A percentile compares a stretch with the other conserved stretches of the same genome.
Conservation (phyloP, 2,329 filamentous ascomycete genomes). For the Hysterium pulicare region DNA sequence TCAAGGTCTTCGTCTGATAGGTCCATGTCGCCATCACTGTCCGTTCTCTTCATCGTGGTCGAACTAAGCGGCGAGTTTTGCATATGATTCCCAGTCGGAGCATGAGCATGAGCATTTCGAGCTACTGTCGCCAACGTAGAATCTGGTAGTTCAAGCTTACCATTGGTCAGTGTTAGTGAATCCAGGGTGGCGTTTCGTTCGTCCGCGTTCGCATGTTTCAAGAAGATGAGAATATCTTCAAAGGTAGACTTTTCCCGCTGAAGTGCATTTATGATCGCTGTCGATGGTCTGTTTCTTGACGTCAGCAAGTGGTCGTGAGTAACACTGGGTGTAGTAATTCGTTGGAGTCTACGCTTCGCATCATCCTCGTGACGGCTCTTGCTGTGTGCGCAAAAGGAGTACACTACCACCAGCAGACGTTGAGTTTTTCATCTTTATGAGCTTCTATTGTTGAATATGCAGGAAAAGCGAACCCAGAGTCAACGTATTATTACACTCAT, state of each 20-base stretch:
- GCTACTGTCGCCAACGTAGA: not conserved
- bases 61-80: not conserved
- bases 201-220: not conserved
- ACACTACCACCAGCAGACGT: no score
- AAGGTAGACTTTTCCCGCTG: not conserved
- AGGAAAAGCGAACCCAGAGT: no score
- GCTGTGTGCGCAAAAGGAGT: no score
- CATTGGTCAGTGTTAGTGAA: not conserved
- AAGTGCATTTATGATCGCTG: not conserved
- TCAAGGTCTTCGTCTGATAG: not conserved
- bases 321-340: no score
- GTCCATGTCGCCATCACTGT: not conserved
- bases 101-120: not conserved
- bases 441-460: no score
- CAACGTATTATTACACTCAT: no score
- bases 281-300: not conserved
- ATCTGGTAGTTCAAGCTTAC: not conserved
- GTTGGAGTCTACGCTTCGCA: no score
- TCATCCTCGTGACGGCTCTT: no score
- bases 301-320: no score
- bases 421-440: no score
- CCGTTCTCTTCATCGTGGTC: not conserved
- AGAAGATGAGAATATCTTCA: not conserved
- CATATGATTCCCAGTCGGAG: not conserved
- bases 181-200: not conserved